Conservation (phyloP, 495 filamentous ascomycete genomes). For the Tuber borchii region DNA sequence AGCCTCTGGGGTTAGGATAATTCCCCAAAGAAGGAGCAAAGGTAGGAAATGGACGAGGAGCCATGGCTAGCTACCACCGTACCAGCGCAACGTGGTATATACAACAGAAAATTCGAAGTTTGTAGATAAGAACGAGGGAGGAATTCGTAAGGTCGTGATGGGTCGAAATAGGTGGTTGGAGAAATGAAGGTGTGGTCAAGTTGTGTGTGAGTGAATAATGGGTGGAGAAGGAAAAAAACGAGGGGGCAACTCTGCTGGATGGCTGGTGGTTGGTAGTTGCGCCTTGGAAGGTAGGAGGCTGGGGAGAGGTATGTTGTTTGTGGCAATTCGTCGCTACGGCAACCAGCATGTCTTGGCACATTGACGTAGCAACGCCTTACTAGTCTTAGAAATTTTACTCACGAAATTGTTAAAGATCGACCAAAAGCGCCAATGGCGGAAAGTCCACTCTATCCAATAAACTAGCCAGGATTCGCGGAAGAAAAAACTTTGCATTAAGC, state of each 20-base stretch:
- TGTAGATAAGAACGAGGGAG: not conserved
- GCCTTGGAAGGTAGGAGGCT: not conserved
- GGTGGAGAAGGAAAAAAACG: conserved; percentile 2
- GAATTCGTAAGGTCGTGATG: not conserved
- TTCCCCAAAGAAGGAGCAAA: not conserved
- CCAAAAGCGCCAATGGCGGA: not conserved
- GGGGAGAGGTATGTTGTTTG: not conserved
- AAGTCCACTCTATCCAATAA: too few species aligned
- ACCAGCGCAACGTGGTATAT: not conserved
- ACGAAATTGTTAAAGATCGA: not conserved
- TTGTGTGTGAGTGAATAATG: not conserved
- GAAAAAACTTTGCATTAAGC: too few species aligned
- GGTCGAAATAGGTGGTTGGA: not conserved
- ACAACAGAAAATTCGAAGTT: not conserved
- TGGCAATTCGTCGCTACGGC: not conserved
- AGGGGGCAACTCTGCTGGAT: not conserved
- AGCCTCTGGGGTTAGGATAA: not conserved
- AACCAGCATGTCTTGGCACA: not conserved
- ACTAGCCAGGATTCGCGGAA: too few species aligned
- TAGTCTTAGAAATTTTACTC: not conserved
- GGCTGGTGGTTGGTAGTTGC: conserved; percentile 2
- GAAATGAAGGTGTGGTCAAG: not conserved
- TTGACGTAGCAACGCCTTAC: not conserved
- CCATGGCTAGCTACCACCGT: not conserved
- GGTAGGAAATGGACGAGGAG: not conserved